These are phyloP conservation scores for Albugo laibachii DNA, from an alignment of 352 stramenopile genomes.

Conservation along the genomic window DNA sequence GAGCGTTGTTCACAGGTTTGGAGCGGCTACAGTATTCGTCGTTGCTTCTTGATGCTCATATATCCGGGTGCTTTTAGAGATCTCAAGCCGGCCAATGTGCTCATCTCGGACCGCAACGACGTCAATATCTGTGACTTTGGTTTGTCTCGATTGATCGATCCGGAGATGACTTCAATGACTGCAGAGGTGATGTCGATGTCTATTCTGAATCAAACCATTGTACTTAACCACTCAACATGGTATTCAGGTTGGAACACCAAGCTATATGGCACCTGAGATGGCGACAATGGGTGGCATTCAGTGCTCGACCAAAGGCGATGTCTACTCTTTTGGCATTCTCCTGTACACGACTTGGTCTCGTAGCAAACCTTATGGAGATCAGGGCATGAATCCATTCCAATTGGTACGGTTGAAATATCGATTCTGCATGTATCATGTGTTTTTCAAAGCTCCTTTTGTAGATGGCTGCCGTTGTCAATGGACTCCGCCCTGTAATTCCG, in stretches of 20 bases:
- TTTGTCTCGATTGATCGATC: conserved; percentile 70
- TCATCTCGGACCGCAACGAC: conserved; percentile 80
- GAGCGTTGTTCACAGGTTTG: conserved; percentile 42
- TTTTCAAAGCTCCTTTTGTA: conserved; percentile 9
- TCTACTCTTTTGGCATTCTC: conserved; percentile 74
- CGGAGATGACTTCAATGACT: conserved; percentile 71
- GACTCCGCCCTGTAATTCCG: conserved; percentile 61
- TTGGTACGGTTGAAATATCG: conserved; percentile 22
- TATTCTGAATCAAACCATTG: conserved; percentile 1
- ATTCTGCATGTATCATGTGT: background rate
- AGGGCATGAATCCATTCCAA: conserved; percentile 80
- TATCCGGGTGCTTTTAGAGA: conserved; percentile 15
- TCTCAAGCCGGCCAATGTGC: conserved; percentile 88
- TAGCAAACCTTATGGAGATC: conserved; percentile 75
- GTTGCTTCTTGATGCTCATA: background rate
- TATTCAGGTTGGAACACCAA: conserved; percentile 60
- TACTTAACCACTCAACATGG: no score
- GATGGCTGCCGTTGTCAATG: conserved; percentile 78
- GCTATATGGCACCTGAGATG: conserved; percentile 84
- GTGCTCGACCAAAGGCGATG: conserved; percentile 73
- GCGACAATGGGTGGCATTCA: conserved; percentile 75
- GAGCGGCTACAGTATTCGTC: background rate
- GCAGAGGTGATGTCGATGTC: conserved; percentile 19
- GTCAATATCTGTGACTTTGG: conserved; percentile 92
- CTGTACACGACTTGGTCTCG: conserved; percentile 77